These are phyloP conservation scores for Cymodocea nodosa DNA, from an alignment of 116 monocot genomes.

Conservation along the genomic window DNA sequence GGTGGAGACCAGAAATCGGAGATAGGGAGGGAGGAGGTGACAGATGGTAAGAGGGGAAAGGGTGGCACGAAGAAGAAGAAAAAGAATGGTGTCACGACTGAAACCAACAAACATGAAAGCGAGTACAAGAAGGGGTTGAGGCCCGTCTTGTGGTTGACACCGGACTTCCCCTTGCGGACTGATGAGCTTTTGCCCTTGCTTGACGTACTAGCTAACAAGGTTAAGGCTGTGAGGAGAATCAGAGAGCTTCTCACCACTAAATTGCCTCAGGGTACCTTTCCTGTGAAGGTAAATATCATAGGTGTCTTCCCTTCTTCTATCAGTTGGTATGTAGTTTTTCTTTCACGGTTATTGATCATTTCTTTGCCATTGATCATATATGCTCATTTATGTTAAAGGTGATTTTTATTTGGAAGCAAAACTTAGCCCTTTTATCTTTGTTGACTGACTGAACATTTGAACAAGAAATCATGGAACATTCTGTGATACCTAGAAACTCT, in stretches of 20 bases:
- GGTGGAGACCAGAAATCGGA: conserved; percentile 36
- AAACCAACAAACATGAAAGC: conserved; percentile 67
- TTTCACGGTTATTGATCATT: not conserved
- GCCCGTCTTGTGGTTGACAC: conserved; percentile 93
- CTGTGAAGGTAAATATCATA: conserved; percentile 87
- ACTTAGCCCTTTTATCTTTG: too few species aligned
- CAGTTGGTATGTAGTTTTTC: not conserved
- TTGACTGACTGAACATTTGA: too few species aligned
- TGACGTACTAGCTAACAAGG: conserved; percentile 94
- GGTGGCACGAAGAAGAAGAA: conserved; percentile 71
- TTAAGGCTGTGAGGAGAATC: conserved; percentile 94
- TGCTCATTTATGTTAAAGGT: too few species aligned
- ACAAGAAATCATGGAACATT: too few species aligned
- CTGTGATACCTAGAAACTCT: too few species aligned
- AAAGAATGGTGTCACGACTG: conserved; percentile 44
- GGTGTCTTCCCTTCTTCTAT: not conserved
- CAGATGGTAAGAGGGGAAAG: conserved; percentile 50
- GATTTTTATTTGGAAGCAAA: too few species aligned
- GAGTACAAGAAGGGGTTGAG: conserved; percentile 94
- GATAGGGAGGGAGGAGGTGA: conserved; percentile 20
- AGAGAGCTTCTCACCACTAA: conserved; percentile 94
- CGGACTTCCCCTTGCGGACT: conserved; percentile 80
- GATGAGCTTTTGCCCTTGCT: conserved; percentile 86
- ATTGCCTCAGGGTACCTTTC: conserved; percentile 92
- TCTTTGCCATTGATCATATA: too few species aligned